Base-by-base conservation (phyloP, 192 early-diverging fungal genomes). In the Coemansia erecta region DNA sequence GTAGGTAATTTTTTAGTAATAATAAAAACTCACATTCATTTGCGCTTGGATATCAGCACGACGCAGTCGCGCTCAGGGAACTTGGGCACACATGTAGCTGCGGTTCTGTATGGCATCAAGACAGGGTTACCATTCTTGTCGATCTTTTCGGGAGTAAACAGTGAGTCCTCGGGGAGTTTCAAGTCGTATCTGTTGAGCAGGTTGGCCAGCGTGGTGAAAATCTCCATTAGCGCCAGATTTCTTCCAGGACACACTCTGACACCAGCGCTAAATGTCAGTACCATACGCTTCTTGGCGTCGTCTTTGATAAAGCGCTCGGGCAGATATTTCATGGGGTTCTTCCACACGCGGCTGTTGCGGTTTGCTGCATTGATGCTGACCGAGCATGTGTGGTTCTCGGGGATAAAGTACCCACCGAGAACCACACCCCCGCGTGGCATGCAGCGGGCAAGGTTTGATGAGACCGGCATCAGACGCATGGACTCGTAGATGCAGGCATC, bases 401-500 rank as follows among this genome's bases (percentile, higher is more conserved):
- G 76, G 14, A 79, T 73, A 50, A 69, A 72, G 43, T 66, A 47
- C 5, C 60, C 56, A 17, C 60, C 64, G 26, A 79, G 23, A 0
- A 69, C 70, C 3, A 61, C 70, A 19, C 76, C 76, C 7, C 76
- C 76, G 9, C 60, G 40, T 3, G 70, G 62, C 19, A 73, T 60
- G 17, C 37, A 39, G 24, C 76, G 47, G 15, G 75, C 65, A 57
- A 78, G 47, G 22, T 67, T 70, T 18, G 55, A 46, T 4, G 63
- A 41, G 7, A 66, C 60, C 0, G 73, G 64, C 9, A 60, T 56
- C 37, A 77, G 37, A 2, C 76, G 69, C 65, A 79, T 47, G 8
- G 76, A 53, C 49, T 79, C 76, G 49, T 69, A 73, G 15, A 73
- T 48, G 28, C 69, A 72, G 1, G 76, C 76, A 41, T 79, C 70